Base-by-base conservation (phyloP, 345 rosid species). In the Hibiscus tridactylites region DNA sequence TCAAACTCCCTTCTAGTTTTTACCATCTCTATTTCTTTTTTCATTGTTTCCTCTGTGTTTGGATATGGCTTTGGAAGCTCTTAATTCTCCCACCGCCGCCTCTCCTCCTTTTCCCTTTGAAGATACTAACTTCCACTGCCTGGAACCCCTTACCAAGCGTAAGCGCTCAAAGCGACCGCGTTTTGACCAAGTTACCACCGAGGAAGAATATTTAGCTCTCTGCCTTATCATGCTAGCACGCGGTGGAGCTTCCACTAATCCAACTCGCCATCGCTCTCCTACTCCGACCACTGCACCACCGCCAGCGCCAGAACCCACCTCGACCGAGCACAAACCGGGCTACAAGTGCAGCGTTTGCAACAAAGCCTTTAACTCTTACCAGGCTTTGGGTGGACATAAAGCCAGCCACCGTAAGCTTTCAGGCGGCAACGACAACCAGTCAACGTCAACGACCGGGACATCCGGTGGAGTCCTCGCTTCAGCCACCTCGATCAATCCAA, bases 161-260 rank as follows among this genome's bases (percentile, higher is more conserved):
- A 94, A 92, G 79, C 97, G 98, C 29, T 85, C 99, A 0, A 95
- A 86, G 79, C 87, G 97, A 31, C 87, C 90, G 2, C 96, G 91
- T 33, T 59, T 78, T 33, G 78, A 81, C 60, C 77, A 85, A 29
- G 77, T 80, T 50, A 78, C 91, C 6, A 82, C 89, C 0, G 97
- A 94, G 70, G 97, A 90, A 52, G 97, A 95, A 77, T 92, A 89
- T 59, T 88, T 92, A 24, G 99, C 99, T 74, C 90, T 95, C 62
- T 95, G 96, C 74, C 96, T 95, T 65, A 75, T 95, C 82, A 92
- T 95, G 97, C 97, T 95, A 64, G 92, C 97, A 63, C 93, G 92
- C 46, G 93, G 97, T 72, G 77, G 83, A 59, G 2, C 49, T 10
- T 12, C 79, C 33, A 42, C 54, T 1, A 12, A 12, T 15, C 52